Evolutionary conservation across 495 filamentous ascomycete genomes (phyloP), one percentile per base, ranked within the genome.

Genomic region (Lophiotrema nucula): DNA sequence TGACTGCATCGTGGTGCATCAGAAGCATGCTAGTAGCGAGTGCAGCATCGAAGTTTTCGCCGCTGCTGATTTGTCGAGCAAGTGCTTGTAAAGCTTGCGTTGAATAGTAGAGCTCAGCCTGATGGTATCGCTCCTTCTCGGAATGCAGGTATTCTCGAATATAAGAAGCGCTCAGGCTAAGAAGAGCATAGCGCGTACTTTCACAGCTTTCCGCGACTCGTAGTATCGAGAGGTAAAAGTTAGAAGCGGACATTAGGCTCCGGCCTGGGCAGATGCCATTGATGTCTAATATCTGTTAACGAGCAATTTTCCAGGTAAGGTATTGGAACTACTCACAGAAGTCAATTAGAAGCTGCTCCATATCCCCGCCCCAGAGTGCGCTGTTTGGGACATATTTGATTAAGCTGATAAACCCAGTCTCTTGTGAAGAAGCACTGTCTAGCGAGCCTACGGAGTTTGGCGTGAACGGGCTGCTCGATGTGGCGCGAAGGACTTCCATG

Each of bases 221-320:
- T 11, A 62, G 47, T 18, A 62, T 41, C 10, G 52, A 44, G 13
- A 62, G 35, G 39, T 62, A 62, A 16, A 52, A 35, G 31, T 62
- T 62, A 4, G 58, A 56, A 1, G 15, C 25, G 27, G 37, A 52
- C n/a, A 27, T 18, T 46, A 31, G 44, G 26, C 52, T 62, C n/a
- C 58, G 51, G 15, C 58, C 58, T 10, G 58, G 58, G 53, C 58
- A 62, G 37, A 62, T 50, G 24, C 58, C 58, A 41, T 62, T 62
- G 46, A 62, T 52, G 38, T 62, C 39, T 43, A 18, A 11, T 11
- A 6, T 8, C 19, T 12, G 18, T 43, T 21, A 43, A 18, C 19
- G 19, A 6, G 18, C n/a, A n/a, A n/a, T n/a, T 6, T 13, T 6
- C 19, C 18, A 18, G 11, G 39, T 11, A 6, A 6, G 6, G 19